phyloP scores from a whole-genome alignment of 768 basidiomycete genomes.

The Calvatia gigantea region DNA sequence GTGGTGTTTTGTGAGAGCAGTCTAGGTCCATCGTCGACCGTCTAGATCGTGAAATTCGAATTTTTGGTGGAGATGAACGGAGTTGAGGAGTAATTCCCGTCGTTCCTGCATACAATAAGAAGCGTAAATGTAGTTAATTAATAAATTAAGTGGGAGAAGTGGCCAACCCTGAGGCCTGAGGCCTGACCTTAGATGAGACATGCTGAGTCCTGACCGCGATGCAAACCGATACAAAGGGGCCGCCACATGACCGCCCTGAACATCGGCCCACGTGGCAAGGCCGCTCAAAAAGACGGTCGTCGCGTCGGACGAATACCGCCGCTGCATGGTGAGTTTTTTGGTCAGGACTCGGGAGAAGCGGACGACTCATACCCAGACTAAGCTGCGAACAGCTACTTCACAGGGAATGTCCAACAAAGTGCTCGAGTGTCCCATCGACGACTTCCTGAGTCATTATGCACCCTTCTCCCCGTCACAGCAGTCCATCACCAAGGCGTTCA shows the following conservation, averaged over 20 bases:
- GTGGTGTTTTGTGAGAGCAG: too few relatives aligned
- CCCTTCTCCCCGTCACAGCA: neutral
- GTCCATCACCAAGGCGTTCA: neutral
- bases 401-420: neutral
- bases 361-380: neutral
- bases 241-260: conserved; percentile 17
- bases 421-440: neutral
- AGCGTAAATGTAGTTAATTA: too few relatives aligned
- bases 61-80: too few relatives aligned
- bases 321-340: neutral
- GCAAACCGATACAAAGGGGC: neutral
- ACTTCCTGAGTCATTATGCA: neutral
- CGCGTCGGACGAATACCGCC: neutral
- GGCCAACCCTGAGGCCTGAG: conserved; percentile 16
- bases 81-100: too few relatives aligned
- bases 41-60: too few relatives aligned
- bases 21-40: too few relatives aligned
- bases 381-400: neutral
- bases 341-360: too few relatives aligned
- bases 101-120: too few relatives aligned
- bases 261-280: neutral
- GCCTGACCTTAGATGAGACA: conserved; percentile 17
- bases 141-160: conserved; percentile 13
- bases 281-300: neutral
- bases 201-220: neutral